These are phyloP conservation scores for Grosmannia clavigera DNA, from an alignment of 2,329 filamentous ascomycete species.

Conservation along the genomic window DNA sequence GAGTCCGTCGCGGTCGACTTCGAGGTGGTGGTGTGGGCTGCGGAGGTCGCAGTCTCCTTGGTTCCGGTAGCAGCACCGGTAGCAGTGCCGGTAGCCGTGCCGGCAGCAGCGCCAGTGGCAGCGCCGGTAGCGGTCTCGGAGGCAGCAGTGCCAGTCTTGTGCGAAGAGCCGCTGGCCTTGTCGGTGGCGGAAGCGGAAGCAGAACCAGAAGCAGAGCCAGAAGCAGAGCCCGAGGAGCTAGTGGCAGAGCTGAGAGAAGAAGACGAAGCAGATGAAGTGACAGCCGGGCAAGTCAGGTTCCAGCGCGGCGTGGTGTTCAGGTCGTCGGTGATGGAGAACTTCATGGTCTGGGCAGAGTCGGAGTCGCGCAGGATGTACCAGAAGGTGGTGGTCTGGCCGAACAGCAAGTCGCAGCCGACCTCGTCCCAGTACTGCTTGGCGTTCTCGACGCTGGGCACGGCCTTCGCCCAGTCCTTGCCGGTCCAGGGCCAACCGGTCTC, in stretches of 20 bases:
- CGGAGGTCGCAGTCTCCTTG: constrained; percentile 6
- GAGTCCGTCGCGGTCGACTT: neutral
- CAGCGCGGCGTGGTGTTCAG: constrained; percentile 38
- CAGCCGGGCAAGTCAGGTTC: constrained; percentile 38
- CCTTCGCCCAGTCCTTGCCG: constrained; percentile 41
- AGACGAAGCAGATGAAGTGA: constrained; percentile 7
- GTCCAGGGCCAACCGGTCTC: constrained; percentile 41
- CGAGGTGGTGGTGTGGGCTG: neutral
- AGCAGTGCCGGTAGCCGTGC: neutral
- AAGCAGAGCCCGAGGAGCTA: too few relatives aligned
- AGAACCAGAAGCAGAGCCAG: constrained; percentile 1
- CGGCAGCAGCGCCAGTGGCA: neutral
- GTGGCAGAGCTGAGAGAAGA: neutral
- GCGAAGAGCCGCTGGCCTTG: neutral
- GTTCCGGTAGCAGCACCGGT: constrained; percentile 9
- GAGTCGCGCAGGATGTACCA: constrained; percentile 52
- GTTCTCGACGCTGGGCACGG: constrained; percentile 41
- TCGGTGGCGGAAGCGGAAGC: neutral
- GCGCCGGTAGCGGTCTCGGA: neutral
- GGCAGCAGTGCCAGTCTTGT: neutral
- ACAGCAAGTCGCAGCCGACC: constrained; percentile 47
- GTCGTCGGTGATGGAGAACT: constrained; percentile 44
- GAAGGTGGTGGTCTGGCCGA: constrained; percentile 42
- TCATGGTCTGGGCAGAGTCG: constrained; percentile 45
- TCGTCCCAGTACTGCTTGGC: constrained; percentile 52